Conservation (phyloP, 2,329 filamentous ascomycete species). For the Fusarium nurragi region DNA sequence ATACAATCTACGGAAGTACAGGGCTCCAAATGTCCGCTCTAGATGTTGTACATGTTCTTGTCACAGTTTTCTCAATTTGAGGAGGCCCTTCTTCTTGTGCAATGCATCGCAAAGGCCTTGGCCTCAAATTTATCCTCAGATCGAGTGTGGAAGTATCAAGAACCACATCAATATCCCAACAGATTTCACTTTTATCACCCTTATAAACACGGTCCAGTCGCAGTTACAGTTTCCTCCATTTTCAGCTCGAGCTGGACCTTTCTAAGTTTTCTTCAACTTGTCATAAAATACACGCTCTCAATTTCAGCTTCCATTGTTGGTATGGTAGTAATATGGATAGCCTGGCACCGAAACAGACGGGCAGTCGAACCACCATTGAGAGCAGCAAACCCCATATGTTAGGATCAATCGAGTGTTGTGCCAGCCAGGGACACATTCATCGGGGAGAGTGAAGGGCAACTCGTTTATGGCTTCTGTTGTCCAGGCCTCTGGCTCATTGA, state of each 20-base stretch:
- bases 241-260: slow-evolving; percentile 22
- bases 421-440: slow-evolving; percentile 40
- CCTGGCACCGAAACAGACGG: slow-evolving; percentile 21
- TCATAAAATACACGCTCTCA: slow-evolving; percentile 10
- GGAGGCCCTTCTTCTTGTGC: neutral
- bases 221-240: neutral
- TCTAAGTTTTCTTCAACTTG: slow-evolving; percentile 12
- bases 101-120: neutral
- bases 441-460: slow-evolving; percentile 42
- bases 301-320: neutral
- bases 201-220: neutral
- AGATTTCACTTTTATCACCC: neutral
- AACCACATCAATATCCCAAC: neutral
- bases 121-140: neutral
- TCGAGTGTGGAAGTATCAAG: neutral
- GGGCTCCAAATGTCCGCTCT: neutral
- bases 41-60: neutral
- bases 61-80: neutral
- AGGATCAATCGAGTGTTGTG: slow-evolving; percentile 38
- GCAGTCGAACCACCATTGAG: slow-evolving; percentile 32
- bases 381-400: slow-evolving; percentile 26
- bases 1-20: neutral
- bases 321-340: slow-evolving; percentile 27
- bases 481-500: slow-evolving; percentile 44
- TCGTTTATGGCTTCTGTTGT: slow-evolving; percentile 21